These are phyloP conservation scores for Clavispora fructus DNA, from an alignment of 805 yeast genomes.

Conservation along the genomic window DNA sequence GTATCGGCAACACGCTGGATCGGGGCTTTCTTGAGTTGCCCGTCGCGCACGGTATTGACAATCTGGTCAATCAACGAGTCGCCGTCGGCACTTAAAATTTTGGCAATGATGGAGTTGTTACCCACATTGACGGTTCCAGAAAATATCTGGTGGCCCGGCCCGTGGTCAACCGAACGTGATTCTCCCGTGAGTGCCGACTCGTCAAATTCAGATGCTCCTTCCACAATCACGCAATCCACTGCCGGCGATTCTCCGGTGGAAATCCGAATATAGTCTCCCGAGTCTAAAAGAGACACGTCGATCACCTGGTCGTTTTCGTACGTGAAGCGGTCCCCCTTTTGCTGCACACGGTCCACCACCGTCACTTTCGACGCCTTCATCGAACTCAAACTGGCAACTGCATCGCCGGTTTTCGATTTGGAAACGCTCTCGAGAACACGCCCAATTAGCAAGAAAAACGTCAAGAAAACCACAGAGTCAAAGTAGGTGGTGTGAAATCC, in stretches of 20 bases:
- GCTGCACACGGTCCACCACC: slow-evolving; percentile 27
- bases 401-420: slow-evolving; percentile 61
- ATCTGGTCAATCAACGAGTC: slow-evolving; percentile 67
- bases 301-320: slow-evolving; percentile 27
- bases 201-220: slow-evolving; percentile 48
- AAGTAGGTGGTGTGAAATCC: slow-evolving; percentile 64
- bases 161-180: slow-evolving; percentile 52
- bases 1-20: slow-evolving; percentile 66
- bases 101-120: slow-evolving; percentile 46
- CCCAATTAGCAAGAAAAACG: slow-evolving; percentile 69
- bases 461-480: slow-evolving; percentile 73
- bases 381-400: slow-evolving; percentile 48
- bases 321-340: slow-evolving; percentile 2
- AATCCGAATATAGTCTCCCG: slow-evolving; percentile 46
- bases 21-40: slow-evolving; percentile 69
- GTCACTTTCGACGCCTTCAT: slow-evolving; percentile 49
- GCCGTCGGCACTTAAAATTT: slow-evolving; percentile 53
- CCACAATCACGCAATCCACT: slow-evolving; percentile 47
- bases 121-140: slow-evolving; percentile 72
- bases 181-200: slow-evolving; percentile 63
- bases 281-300: slow-evolving; percentile 43
- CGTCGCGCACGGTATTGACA: slow-evolving; percentile 63
- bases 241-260: slow-evolving; percentile 58
- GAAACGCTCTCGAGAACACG: slow-evolving; percentile 62
- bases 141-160: slow-evolving; percentile 59